Base-by-base conservation (phyloP, 2,329 filamentous ascomycete species). In the Alternaria ethzedia region DNA sequence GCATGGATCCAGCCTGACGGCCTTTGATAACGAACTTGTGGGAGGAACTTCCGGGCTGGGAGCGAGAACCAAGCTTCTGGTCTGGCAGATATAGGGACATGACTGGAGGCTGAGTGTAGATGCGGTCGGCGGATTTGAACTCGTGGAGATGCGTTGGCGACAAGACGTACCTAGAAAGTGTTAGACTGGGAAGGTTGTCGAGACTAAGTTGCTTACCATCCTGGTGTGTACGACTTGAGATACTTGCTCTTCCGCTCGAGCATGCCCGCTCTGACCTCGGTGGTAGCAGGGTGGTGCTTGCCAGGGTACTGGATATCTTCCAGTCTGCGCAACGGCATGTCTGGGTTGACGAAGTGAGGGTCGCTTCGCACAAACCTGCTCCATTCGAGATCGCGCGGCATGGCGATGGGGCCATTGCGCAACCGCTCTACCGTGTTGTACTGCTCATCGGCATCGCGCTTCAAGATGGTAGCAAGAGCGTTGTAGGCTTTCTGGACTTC, bases 11-110 rank as follows among this genome's bases (percentile, higher is more conserved):
- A 5, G 94, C 96, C 81, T 98, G 95, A 64, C 94, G 91, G 47
- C 96, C 96, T 81, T 98, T 99, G 75, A 99, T 89, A 80, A 97
- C 93, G 79, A 99, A 99, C 79, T 99, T 99, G 83, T 97, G 95
- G 44, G 94, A 97, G 12, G 91, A 92, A 12, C 93, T 94, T 52
- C 89, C 90, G 63, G 89, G 88, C 64, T 89, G 87, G 10, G 95
- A 97, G 78, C 96, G 94, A 36, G 94, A 96, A 41, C 96, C 96
- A 61, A 99, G 86, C 79, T 97, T 97, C 81, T 98, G 96, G 72
- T 98, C 96, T 7, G 92, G 92, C 26, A 99, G 87, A 78, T 96
- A 97, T 59, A 99, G 86, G 45, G 96, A 98, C 95, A 99, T 97
- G 77, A 98, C 89, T 1, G 96, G 96, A 43, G 92, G 90, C 80